phyloP scores from a whole-genome alignment of 306 rosid genomes.

The Pterocarpus macrocarpus region DNA sequence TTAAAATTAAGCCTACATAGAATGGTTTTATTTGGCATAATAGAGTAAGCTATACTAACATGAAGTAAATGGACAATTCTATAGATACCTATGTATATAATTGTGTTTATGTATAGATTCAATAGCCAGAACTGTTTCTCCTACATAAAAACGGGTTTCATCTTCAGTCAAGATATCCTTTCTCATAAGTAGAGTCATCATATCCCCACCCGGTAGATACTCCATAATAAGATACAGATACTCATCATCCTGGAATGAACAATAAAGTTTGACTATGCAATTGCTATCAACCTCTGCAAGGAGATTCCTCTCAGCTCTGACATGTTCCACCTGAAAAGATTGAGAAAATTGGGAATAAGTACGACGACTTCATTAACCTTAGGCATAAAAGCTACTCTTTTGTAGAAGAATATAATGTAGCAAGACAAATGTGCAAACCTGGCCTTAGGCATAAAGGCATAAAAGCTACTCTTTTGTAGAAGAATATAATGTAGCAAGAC shows the following conservation, averaged over 20 bases:
- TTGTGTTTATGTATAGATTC: conserved; percentile 96
- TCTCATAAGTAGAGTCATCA: conserved; percentile 99
- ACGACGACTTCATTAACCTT: conserved; percentile 30
- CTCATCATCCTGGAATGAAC: conserved; percentile 94
- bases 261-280: conserved; percentile 95
- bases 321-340: conserved; percentile 90
- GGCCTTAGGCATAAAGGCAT: conserved; percentile 70
- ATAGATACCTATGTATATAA: conserved; percentile 86
- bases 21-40: not conserved
- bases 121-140: conserved; percentile 89
- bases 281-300: conserved; percentile 99
- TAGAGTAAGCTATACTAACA: not conserved
- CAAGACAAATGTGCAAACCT: conserved; percentile 63
- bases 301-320: conserved; percentile 94
- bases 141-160: conserved; percentile 90
- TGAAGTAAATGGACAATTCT: conserved; percentile 14
- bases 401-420: conserved; percentile 19
- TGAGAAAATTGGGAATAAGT: conserved; percentile 27
- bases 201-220: conserved; percentile 98
- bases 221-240: conserved; percentile 95
- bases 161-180: conserved; percentile 93
- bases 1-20: not conserved
- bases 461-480: not conserved
- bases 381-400: not conserved
- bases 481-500: conserved; percentile 31